Evolutionary conservation across 257 asterid species (phyloP).

Genomic region (Penstemon davidsonii): DNA sequence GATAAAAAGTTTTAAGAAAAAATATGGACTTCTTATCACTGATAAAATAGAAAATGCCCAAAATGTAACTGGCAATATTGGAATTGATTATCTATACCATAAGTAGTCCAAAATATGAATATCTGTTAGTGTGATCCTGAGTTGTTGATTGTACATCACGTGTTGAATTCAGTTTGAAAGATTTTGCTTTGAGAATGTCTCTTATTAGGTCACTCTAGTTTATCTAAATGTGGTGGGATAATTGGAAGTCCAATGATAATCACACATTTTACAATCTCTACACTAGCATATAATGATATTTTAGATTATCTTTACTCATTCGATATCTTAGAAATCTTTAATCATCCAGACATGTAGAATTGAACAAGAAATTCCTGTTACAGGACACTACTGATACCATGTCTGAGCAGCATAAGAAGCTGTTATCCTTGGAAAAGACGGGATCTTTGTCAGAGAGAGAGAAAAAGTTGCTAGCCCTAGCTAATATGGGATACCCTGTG

Average conservation of each 20-base stretch:
- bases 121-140: slow-evolving; percentile 2
- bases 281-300: not conserved
- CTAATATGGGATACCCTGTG: slow-evolving; percentile 58
- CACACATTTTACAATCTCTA: not conserved
- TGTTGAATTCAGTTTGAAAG: too few species aligned
- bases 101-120: slow-evolving; percentile 16
- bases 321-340: not conserved
- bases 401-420: slow-evolving; percentile 45
- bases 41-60: not conserved
- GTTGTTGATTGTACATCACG: not conserved
- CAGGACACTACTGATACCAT: slow-evolving; percentile 30
- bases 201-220: too few species aligned
- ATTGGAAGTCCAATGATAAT: not conserved
- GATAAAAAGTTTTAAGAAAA: not conserved
- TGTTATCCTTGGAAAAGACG: slow-evolving; percentile 34
- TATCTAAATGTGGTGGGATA: too few species aligned
- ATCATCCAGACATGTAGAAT: slow-evolving; percentile 14
- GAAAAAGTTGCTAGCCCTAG: slow-evolving; percentile 34
- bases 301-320: slow-evolving; percentile 14
- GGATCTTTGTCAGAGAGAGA: slow-evolving; percentile 50
- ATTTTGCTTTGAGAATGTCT: too few species aligned
- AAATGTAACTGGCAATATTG: not conserved
- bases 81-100: not conserved
- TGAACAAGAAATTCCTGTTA: slow-evolving; percentile 20
- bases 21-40: not conserved